phyloP scores from a whole-genome alignment of 2,329 filamentous ascomycete species.

The Aureobasidium lini region DNA sequence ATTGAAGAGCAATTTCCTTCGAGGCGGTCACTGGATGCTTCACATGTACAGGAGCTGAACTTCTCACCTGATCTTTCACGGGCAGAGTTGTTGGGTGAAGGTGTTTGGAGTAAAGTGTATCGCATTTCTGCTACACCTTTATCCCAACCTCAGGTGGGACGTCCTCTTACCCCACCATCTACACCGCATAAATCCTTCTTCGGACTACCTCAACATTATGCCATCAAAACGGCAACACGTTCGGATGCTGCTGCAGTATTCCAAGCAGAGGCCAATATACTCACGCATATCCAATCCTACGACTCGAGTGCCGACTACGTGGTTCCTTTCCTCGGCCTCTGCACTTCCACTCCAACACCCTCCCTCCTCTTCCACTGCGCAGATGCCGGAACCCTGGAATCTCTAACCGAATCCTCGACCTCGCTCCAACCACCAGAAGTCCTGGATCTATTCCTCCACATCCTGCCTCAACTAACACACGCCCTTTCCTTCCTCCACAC shows the following conservation, averaged over 20 bases:
- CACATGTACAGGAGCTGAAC: neutral
- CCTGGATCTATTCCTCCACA: slow-evolving; percentile 29
- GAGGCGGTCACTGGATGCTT: slow-evolving; percentile 1
- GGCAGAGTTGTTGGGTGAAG: slow-evolving; percentile 26
- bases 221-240: slow-evolving; percentile 28
- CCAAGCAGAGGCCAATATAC: slow-evolving; percentile 26
- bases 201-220: slow-evolving; percentile 19
- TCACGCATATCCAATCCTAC: slow-evolving; percentile 25
- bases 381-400: slow-evolving; percentile 26
- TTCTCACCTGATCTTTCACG: slow-evolving; percentile 16
- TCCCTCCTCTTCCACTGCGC: slow-evolving; percentile 28
- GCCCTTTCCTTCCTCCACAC: slow-evolving; percentile 37
- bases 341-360: slow-evolving; percentile 20
- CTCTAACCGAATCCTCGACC: slow-evolving; percentile 16
- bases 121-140: slow-evolving; percentile 20
- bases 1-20: neutral
- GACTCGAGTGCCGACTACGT: slow-evolving; percentile 20
- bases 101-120: slow-evolving; percentile 31
- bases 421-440: neutral
- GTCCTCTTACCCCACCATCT: slow-evolving; percentile 16
- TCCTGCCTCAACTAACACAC: slow-evolving; percentile 33
- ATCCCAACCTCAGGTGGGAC: neutral
- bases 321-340: slow-evolving; percentile 29
- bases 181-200: slow-evolving; percentile 16
- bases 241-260: slow-evolving; percentile 28